phyloP scores from a whole-genome alignment of 2,329 filamentous ascomycete genomes.

The Epichloe sp. region DNA sequence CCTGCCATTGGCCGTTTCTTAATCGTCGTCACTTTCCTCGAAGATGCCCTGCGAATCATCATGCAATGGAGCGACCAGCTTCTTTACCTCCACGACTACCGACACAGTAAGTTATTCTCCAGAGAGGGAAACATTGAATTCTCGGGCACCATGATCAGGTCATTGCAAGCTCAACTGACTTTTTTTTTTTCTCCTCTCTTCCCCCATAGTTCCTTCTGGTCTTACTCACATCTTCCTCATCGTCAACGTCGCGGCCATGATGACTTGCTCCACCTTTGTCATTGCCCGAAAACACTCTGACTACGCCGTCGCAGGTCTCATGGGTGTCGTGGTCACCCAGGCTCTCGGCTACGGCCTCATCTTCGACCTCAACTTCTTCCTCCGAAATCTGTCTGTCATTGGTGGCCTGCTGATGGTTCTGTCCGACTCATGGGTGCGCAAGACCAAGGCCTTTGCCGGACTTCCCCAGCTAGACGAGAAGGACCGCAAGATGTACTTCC shows the following conservation, averaged over 20 bases:
- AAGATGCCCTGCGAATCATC: constrained; percentile 89
- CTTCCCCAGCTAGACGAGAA: constrained; percentile 93
- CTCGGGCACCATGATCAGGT: background rate
- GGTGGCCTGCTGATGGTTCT: constrained; percentile 96
- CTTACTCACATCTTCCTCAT: constrained; percentile 89
- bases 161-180: background rate
- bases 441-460: constrained; percentile 91
- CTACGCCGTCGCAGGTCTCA: constrained; percentile 80
- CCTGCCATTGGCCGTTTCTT: constrained; percentile 93
- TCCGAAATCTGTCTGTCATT: constrained; percentile 95
- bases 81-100: constrained; percentile 81
- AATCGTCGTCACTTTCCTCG: constrained; percentile 96
- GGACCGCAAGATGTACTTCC: constrained; percentile 99
- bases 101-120: constrained; percentile 59
- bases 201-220: constrained; percentile 59
- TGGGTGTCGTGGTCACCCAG: constrained; percentile 83
- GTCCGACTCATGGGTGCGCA: constrained; percentile 95
- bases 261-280: constrained; percentile 67
- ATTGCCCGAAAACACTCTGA: constrained; percentile 88
- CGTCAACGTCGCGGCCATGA: constrained; percentile 81
- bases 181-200: background rate
- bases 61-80: constrained; percentile 97
- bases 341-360: constrained; percentile 94
- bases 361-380: constrained; percentile 99
- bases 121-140: background rate